Evolutionary conservation across 2,329 filamentous ascomycete genomes (phyloP).

Genomic region (Pseudocercospora vitis): DNA sequence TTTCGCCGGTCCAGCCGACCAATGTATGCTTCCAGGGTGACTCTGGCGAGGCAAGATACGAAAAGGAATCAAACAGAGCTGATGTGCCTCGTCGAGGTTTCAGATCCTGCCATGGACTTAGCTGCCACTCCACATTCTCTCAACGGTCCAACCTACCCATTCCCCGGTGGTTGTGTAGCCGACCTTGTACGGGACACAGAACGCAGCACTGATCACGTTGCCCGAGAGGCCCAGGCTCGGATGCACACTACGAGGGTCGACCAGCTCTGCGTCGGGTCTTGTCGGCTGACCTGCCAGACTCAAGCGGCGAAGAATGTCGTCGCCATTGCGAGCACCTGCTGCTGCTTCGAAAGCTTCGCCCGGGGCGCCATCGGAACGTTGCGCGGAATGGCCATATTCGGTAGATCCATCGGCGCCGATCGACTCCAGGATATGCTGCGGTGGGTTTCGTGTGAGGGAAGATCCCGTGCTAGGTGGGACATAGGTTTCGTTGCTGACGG

Average conservation of each 20-base stretch:
- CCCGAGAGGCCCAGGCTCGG: conserved; percentile 60
- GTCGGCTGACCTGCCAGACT: conserved; percentile 45
- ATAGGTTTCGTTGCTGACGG: conserved; percentile 26
- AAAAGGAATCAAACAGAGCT: conserved; percentile 87
- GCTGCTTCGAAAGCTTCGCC: conserved; percentile 45
- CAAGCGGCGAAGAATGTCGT: conserved; percentile 55
- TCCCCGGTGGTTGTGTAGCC: conserved; percentile 53
- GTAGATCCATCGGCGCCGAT: conserved; percentile 21
- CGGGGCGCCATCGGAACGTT: conserved; percentile 13
- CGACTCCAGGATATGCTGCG: conserved; percentile 27
- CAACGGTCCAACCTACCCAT: conserved; percentile 50
- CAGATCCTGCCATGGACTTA: conserved; percentile 59
- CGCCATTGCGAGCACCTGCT: conserved; percentile 48
- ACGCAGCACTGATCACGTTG: conserved; percentile 63
- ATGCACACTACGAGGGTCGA: conserved; percentile 57
- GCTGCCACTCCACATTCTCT: neutral
- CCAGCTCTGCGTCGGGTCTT: conserved; percentile 45
- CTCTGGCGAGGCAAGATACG: conserved; percentile 78
- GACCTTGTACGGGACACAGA: conserved; percentile 63
- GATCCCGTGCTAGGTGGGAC: conserved; percentile 14
- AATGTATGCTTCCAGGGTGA: conserved; percentile 89
- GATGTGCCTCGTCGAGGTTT: conserved; percentile 80
- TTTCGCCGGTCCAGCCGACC: conserved; percentile 91
- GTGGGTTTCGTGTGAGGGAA: conserved; percentile 13
- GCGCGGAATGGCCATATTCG: conserved; percentile 12